Conservation (phyloP, 1,284 basidiomycete genomes). For the Ganoderma lingzhi region DNA sequence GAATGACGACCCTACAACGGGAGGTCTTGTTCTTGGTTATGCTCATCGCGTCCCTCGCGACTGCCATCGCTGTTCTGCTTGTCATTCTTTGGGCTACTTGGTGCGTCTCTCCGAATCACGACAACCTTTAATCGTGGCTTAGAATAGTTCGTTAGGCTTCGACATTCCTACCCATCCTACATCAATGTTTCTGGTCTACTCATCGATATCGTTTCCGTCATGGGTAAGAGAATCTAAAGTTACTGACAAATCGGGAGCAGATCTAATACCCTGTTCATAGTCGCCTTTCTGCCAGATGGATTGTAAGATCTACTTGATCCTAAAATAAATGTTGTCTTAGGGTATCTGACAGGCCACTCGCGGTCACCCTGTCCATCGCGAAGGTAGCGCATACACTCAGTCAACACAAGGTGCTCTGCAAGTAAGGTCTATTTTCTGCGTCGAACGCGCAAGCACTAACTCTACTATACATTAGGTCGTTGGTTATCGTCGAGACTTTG, state of each 20-base stretch:
- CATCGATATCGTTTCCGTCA: conserved; percentile 65
- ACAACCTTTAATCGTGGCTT: not conserved
- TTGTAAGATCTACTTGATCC: conserved; percentile 35
- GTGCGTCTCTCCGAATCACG: conserved; percentile 29
- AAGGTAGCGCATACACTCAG: conserved; percentile 59
- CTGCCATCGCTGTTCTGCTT: conserved; percentile 55
- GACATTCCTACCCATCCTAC: conserved; percentile 55
- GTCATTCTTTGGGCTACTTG: conserved; percentile 67
- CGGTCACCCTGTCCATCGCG: conserved; percentile 53
- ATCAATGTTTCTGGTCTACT: conserved; percentile 61
- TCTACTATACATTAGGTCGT: conserved; percentile 6
- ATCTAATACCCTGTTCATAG: conserved; percentile 32
- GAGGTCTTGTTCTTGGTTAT: conserved; percentile 54
- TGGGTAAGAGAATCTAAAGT: conserved; percentile 31
- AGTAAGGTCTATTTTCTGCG: conserved; percentile 39
- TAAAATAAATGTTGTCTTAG: not conserved
- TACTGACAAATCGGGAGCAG: not conserved
- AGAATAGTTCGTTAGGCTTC: conserved; percentile 36
- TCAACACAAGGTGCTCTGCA: conserved; percentile 67
- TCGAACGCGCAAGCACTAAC: not conserved
- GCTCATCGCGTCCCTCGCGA: conserved; percentile 50
- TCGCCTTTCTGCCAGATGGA: conserved; percentile 64
- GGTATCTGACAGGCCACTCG: conserved; percentile 45
- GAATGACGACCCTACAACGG: conserved; percentile 51
- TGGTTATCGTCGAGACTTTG: conserved; percentile 53